Evolutionary conservation across 352 stramenopile species (phyloP).

Genomic region (Peronosclerospora sorghi): DNA sequence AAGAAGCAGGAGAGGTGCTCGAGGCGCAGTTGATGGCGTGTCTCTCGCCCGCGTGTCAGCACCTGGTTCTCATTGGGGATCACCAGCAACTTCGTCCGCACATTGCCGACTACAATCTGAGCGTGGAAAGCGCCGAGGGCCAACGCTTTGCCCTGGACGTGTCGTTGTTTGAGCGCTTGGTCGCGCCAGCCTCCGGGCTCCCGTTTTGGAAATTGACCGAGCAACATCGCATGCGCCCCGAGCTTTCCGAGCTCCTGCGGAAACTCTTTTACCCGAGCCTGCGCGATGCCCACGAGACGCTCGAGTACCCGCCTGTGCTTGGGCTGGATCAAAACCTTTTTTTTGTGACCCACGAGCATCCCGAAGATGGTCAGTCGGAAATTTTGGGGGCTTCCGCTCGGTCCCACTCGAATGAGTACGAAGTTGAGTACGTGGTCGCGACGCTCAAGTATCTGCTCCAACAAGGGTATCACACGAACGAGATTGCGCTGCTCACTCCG

Average conservation of each 20-base stretch:
- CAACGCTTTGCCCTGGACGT: constrained; percentile 58
- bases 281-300: constrained; percentile 40
- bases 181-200: constrained; percentile 11
- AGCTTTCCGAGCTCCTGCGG: constrained; percentile 69
- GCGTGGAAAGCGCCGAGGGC: constrained; percentile 35
- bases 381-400: constrained; percentile 14
- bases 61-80: constrained; percentile 83
- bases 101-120: constrained; percentile 62
- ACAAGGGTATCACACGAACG: constrained; percentile 47
- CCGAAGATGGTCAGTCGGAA: constrained; percentile 20
- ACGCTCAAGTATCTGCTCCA: constrained; percentile 60
- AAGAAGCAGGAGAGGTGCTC: constrained; percentile 83
- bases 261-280: constrained; percentile 55
- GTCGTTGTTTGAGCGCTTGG: constrained; percentile 78
- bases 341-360: constrained; percentile 60
- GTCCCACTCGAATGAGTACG: constrained; percentile 57
- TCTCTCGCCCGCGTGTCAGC: constrained; percentile 49
- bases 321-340: constrained; percentile 53
- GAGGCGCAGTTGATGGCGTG: constrained; percentile 57
- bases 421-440: constrained; percentile 54
- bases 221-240: constrained; percentile 71
- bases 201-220: constrained; percentile 43
- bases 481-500: constrained; percentile 72
- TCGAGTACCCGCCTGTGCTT: constrained; percentile 31
- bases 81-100: constrained; percentile 79